Conservation (phyloP, 73 alveolate species). For the Paramecium octaurelia region DNA sequence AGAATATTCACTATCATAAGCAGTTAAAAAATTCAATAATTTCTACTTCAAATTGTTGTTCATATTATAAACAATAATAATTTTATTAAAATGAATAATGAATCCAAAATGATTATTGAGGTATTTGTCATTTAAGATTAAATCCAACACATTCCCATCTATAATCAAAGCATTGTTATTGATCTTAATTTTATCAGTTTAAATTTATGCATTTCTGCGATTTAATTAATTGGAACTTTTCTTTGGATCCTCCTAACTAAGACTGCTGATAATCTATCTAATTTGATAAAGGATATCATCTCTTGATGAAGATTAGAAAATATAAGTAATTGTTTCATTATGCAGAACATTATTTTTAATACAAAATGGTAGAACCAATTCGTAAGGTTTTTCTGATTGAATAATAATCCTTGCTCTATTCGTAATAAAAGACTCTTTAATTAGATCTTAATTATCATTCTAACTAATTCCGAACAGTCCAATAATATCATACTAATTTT, state of each 20-base stretch:
- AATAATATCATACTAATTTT: background rate
- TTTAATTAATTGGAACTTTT: background rate
- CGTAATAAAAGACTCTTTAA: background rate
- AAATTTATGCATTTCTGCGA: background rate
- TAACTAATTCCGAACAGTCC: conserved; percentile 12
- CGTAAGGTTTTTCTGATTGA: conserved; percentile 32
- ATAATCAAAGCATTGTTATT: background rate
- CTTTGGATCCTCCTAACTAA: background rate
- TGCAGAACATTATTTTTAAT: background rate
- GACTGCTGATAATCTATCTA: background rate
- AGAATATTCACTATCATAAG: conserved; percentile 15
- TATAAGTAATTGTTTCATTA: background rate
- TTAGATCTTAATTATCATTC: background rate
- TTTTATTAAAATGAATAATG: conserved; percentile 40
- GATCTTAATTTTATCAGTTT: background rate
- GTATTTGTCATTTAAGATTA: conserved; percentile 1
- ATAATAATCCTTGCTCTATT: conserved; percentile 5
- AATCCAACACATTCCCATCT: conserved; percentile 7
- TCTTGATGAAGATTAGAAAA: background rate
- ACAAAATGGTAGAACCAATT: conserved; percentile 29
- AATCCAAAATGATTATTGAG: conserved; percentile 38
- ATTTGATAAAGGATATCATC: conserved; percentile 37
- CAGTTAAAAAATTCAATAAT: background rate
- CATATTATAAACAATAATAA: conserved; percentile 1
- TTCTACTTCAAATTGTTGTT: background rate